Conservation (phyloP, 306 rosid genomes). For the Fagus sylvatica region DNA sequence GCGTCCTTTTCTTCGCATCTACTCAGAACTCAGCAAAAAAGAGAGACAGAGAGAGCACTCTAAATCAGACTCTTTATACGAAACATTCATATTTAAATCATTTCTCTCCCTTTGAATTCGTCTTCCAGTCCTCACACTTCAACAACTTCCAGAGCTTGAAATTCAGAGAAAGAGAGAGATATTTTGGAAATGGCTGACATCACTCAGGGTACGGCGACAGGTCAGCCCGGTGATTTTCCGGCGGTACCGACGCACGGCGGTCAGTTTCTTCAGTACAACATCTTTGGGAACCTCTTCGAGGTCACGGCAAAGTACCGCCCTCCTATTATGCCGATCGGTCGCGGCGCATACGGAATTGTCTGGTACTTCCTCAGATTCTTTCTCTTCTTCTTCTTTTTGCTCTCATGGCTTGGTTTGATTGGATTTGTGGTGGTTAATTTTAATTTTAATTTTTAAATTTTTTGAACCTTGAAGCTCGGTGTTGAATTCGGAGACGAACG, state of each 20-base stretch:
- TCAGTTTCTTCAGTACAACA: conserved; percentile 73
- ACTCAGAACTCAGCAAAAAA: conserved; percentile 38
- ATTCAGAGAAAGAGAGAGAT: neutral
- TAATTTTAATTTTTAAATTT: neutral
- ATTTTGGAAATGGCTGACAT: conserved; percentile 54
- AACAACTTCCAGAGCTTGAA: neutral
- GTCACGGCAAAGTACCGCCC: conserved; percentile 82
- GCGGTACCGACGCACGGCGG: conserved; percentile 78
- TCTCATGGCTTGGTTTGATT: neutral
- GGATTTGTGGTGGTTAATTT: conserved; percentile 21
- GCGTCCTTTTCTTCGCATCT: conserved; percentile 47
- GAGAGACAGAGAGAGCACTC: neutral
- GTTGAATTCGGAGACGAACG: conserved; percentile 86
- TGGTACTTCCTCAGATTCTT: conserved; percentile 46
- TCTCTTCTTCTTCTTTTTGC: neutral
- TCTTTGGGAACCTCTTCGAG: conserved; percentile 88
- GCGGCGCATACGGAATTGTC: conserved; percentile 96
- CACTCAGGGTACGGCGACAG: conserved; percentile 31
- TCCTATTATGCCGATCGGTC: conserved; percentile 95
- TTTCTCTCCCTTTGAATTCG: conserved; percentile 18
- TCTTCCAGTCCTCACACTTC: neutral
- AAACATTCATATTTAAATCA: conserved; percentile 2
- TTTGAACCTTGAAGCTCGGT: conserved; percentile 63
- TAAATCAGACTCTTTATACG: too few species aligned
- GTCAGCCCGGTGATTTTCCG: conserved; percentile 49